phyloP scores from a whole-genome alignment of 108 stramenopile genomes.

The Nannochloropsis oceanica region DNA sequence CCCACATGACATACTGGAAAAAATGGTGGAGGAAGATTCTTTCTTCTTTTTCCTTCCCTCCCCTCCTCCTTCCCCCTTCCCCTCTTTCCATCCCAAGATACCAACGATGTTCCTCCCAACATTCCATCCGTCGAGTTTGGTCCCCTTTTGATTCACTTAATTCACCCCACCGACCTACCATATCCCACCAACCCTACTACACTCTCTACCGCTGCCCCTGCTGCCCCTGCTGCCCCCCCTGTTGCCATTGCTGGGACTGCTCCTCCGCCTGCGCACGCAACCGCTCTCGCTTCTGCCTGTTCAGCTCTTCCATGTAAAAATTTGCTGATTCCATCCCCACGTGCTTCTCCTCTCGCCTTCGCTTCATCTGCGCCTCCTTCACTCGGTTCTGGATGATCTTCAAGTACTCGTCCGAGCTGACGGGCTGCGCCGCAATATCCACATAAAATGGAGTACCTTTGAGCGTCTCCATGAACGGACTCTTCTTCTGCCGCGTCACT shows the following conservation, averaged over 20 bases:
- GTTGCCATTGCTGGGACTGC: background rate
- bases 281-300: background rate
- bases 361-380: background rate
- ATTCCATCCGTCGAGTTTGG: too few relatives aligned
- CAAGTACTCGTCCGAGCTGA: background rate
- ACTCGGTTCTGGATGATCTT: background rate
- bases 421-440: background rate
- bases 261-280: background rate
- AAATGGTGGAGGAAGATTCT: too few relatives aligned
- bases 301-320: background rate
- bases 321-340: background rate
- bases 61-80: too few relatives aligned
- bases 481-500: background rate
- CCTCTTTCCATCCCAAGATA: too few relatives aligned
- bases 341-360: background rate
- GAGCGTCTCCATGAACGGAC: background rate
- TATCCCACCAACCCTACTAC: too few relatives aligned
- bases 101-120: too few relatives aligned
- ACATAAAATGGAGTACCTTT: background rate
- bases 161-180: too few relatives aligned
- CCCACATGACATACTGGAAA: too few relatives aligned
- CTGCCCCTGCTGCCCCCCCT: background rate
- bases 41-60: too few relatives aligned
- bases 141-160: too few relatives aligned
- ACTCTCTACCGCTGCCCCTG: too few relatives aligned